Evolutionary conservation across 2,329 filamentous ascomycete species (phyloP), one percentile per base, ranked within the genome.

Genomic region (Neophaeococcomyces aloes): DNA sequence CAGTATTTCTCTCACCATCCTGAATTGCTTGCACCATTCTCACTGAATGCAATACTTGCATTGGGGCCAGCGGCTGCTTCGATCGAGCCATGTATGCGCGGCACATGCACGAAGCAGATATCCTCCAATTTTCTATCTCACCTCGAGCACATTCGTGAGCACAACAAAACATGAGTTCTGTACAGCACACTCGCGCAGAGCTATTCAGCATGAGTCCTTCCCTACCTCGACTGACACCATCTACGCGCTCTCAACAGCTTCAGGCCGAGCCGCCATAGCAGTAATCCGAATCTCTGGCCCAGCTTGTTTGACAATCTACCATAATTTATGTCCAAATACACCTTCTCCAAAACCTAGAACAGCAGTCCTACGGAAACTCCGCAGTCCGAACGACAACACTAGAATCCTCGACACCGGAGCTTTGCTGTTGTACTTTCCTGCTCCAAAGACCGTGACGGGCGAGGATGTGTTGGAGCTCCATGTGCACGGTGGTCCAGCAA

Each of bases 401-500:
- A 48, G 50, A 34, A 60, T 81, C 13, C 71, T 86, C 18, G 91
- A 98, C 59, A 76, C 86, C 0, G 76, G 79, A 39, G 84, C 91
- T 0, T 63, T 96, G 10, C 71, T 94, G 2, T 72, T 96, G 21
- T 85, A 83, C 64, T 94, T 96, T 53, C 83, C 86, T 0, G 72
- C 69, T 0, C 88, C 89, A 0, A 75, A 76, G 38, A 94, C 87
- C 0, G 86, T 86, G 7, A 98, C 91, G 0, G 91, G 91, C 23
- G 88, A 96, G 60, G 86, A 95, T 58, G 72, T 96, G 1, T 73
- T 98, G 2, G 91, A 98, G 61, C 65, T 98, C 4, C 91, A 98
- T 56, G 75, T 95, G n/a, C 91, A 98, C 57, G 91, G 91, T 21
- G 89, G 91, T 0, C 74, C 80, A 2, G 91, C 91, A 2, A 87